Conservation (phyloP, 176 grass and related monocot genomes). For the Musa schizocarpa region DNA sequence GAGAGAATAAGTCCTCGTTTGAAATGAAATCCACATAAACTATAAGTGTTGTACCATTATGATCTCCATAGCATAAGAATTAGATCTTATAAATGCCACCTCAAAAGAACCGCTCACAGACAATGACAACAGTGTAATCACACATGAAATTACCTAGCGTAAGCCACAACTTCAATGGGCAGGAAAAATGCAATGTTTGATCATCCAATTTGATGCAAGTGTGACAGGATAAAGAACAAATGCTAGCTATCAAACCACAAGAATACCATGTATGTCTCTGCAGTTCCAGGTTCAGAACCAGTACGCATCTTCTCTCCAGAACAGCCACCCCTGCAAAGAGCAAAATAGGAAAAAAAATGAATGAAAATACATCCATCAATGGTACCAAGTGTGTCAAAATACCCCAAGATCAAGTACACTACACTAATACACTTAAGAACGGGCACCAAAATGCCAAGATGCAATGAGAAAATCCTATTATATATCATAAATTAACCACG, state of each 20-base stretch:
- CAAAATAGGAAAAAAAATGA: background rate
- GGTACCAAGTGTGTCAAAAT: background rate
- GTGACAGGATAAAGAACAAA: background rate
- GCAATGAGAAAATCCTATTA: background rate
- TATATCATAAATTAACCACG: background rate
- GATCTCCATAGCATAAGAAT: background rate
- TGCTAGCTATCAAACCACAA: background rate
- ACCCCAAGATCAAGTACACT: too few species aligned
- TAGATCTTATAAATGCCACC: background rate
- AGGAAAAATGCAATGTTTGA: constrained; percentile 9
- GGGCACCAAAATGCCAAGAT: background rate
- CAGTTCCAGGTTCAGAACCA: constrained; percentile 29
- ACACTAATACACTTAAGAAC: background rate
- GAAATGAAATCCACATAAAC: background rate
- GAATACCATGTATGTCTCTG: constrained; percentile 35
- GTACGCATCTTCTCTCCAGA: constrained; percentile 5
- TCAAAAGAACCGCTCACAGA: background rate
- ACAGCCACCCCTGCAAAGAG: constrained; percentile 1
- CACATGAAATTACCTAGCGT: background rate
- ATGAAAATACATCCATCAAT: background rate
- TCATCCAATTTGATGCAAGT: constrained; percentile 4
- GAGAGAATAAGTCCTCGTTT: background rate
- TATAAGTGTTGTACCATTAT: background rate
- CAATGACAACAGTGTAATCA: background rate
- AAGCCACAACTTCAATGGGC: background rate